Evolutionary conservation across 169 alveolate genomes (phyloP), one percentile per base, ranked within the genome.

Genomic region (Plasmodium vinckei): DNA sequence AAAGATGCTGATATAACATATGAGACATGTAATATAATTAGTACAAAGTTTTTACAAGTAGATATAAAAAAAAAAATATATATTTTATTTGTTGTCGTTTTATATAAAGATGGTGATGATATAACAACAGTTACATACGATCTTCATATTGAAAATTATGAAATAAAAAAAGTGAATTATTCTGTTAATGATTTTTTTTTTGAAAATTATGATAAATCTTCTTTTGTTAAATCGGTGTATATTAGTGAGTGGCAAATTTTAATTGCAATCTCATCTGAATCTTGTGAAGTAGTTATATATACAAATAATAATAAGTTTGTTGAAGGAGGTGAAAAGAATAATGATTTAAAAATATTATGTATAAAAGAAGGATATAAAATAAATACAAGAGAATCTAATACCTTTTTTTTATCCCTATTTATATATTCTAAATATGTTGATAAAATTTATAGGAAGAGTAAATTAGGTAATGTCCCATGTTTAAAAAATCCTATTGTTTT

Each of bases 341-440:
- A 61, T 17, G 88, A 68, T 44, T 39, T 86, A 54, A 68, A 86
- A 60, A 46, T 86, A 33, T 23, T 86, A 64, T 69, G 87, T 63
- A 70, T 86, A 49, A 86, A 69, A 72, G 91, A 86, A 39, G 91
- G 91, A 5, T 86, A 86, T 72, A 86, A 70, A 70, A 69, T 86
- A 13, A 86, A 86, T 64, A 86, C 91, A 51, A 60, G 91, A 64
- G 75, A 69, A 7, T 86, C 91, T 2, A 73, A 69, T 59, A 69
- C 87, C 0, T 86, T 69, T 70, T 86, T 86, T 49, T 39, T 86
- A 9, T 86, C 91, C 5, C 39, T 86, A 9, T 86, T 86, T 60
- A 86, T 86, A 44, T 86, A 86, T 60, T 23, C 87, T 13, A 86
- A 86, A 86, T 86, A 86, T 27, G 72, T 69, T 25, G 91, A 86